Evolutionary conservation across 2,329 filamentous ascomycete genomes (phyloP).

Genomic region (Ascochyta fabae): DNA sequence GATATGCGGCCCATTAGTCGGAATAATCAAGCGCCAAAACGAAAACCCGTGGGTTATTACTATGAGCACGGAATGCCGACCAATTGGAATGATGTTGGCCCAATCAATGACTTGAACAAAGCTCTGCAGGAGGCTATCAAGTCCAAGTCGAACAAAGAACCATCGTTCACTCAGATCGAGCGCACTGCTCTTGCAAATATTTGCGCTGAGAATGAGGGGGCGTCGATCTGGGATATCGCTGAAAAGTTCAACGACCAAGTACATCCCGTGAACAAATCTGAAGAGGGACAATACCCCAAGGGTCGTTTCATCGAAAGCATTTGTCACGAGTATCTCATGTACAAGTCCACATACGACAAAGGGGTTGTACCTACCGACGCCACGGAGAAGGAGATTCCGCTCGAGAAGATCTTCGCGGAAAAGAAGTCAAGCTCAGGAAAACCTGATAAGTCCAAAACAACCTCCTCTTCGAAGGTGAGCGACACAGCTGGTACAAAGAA

Average conservation of each 20-base stretch:
- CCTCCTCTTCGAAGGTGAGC: background rate
- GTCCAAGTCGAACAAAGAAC: conserved; percentile 10
- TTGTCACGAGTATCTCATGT: conserved; percentile 31
- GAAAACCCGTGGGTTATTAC: conserved; percentile 19
- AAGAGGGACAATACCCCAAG: conserved; percentile 2
- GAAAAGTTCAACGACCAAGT: conserved; percentile 30
- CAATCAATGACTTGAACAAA: conserved; percentile 37
- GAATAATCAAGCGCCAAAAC: conserved; percentile 24
- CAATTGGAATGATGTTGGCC: conserved; percentile 32
- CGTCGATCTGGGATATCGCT: conserved; percentile 35
- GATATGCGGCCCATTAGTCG: conserved; percentile 34
- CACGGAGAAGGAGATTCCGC: background rate
- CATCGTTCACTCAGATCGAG: conserved; percentile 27
- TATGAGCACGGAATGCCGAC: conserved; percentile 28
- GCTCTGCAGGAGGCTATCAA: conserved; percentile 33
- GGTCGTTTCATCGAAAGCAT: conserved; percentile 40
- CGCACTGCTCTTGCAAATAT: conserved; percentile 28
- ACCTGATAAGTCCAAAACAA: background rate
- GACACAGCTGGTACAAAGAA: background rate
- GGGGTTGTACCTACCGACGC: conserved; percentile 18
- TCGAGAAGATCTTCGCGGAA: background rate
- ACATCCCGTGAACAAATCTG: conserved; percentile 11
- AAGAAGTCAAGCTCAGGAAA: background rate
- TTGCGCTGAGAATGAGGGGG: conserved; percentile 19
- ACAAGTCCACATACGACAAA: conserved; percentile 30